These are phyloP conservation scores for Kazachstania africana DNA, from an alignment of 805 yeast genomes.

Conservation along the genomic window DNA sequence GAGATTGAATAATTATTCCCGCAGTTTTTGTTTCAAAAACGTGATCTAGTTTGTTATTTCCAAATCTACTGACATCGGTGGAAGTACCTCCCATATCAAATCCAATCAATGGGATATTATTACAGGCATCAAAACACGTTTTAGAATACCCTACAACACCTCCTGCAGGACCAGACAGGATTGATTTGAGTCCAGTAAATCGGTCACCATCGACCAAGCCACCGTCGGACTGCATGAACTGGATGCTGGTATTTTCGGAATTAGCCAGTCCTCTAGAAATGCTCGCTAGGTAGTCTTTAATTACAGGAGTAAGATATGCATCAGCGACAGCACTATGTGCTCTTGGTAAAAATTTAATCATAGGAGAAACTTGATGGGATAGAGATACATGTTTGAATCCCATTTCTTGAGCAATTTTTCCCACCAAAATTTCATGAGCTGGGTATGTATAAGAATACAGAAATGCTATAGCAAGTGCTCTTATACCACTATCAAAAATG, in stretches of 20 bases:
- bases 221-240: constrained; percentile 95
- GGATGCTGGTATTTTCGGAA: constrained; percentile 38
- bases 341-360: constrained; percentile 66
- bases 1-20: constrained; percentile 73
- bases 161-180: constrained; percentile 94
- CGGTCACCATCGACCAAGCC: constrained; percentile 77
- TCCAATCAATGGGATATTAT: constrained; percentile 55
- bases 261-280: constrained; percentile 52
- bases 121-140: constrained; percentile 56
- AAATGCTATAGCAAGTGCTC: constrained; percentile 60
- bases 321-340: constrained; percentile 73
- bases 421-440: constrained; percentile 52
- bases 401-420: constrained; percentile 44
- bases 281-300: constrained; percentile 48
- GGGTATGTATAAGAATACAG: constrained; percentile 67
- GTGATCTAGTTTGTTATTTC: constrained; percentile 58
- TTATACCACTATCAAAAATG: constrained; percentile 45
- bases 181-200: constrained; percentile 81
- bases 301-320: constrained; percentile 74
- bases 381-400: constrained; percentile 64
- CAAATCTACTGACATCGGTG: constrained; percentile 70
- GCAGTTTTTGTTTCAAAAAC: constrained; percentile 79
- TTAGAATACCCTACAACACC: constrained; percentile 90
- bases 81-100: constrained; percentile 92
- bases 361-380: constrained; percentile 60